A percentile compares a stretch with the other conserved stretches of the same genome.
phyloP scores from a whole-genome alignment of 306 rosid species.

The Cucurbita ficifolia region DNA sequence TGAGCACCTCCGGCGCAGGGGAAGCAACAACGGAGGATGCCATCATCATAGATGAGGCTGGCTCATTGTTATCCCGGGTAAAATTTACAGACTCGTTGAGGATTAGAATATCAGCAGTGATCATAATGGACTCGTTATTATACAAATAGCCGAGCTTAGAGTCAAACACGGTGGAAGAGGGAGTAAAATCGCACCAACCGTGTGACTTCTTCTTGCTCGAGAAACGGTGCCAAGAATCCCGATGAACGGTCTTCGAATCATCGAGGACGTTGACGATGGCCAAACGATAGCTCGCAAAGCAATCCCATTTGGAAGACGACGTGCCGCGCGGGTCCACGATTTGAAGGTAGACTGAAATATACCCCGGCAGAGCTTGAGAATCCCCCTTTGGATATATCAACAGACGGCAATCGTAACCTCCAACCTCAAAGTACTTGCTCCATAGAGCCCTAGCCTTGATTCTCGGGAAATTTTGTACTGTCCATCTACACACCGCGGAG shows the following conservation, averaged over 20 bases:
- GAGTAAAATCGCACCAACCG: constrained; percentile 97
- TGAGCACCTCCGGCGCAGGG: constrained; percentile 63
- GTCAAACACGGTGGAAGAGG: constrained; percentile 78
- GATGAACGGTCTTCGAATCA: constrained; percentile 78
- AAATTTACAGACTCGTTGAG: constrained; percentile 81
- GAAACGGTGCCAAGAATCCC: constrained; percentile 98
- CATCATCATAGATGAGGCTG: constrained; percentile 18
- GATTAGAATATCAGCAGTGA: constrained; percentile 82
- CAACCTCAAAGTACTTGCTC: constrained; percentile 99
- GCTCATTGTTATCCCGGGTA: constrained; percentile 69
- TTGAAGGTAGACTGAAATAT: constrained; percentile 91
- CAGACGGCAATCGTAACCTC: constrained; percentile 94
- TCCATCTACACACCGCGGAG: constrained; percentile 90
- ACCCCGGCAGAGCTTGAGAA: constrained; percentile 84
- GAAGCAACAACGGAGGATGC: constrained; percentile 44
- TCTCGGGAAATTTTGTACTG: constrained; percentile 77
- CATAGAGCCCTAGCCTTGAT: constrained; percentile 93
- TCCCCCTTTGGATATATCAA: constrained; percentile 93
- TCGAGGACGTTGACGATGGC: constrained; percentile 67
- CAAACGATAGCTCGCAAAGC: constrained; percentile 89
- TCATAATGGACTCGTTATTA: constrained; percentile 62
- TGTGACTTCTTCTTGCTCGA: constrained; percentile 92
- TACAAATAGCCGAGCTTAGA: constrained; percentile 64
- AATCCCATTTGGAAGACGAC: constrained; percentile 94
- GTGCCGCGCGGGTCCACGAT: constrained; percentile 99